These are phyloP conservation scores for Prosopis cineraria DNA, from an alignment of 306 rosid species.

Conservation along the genomic window DNA sequence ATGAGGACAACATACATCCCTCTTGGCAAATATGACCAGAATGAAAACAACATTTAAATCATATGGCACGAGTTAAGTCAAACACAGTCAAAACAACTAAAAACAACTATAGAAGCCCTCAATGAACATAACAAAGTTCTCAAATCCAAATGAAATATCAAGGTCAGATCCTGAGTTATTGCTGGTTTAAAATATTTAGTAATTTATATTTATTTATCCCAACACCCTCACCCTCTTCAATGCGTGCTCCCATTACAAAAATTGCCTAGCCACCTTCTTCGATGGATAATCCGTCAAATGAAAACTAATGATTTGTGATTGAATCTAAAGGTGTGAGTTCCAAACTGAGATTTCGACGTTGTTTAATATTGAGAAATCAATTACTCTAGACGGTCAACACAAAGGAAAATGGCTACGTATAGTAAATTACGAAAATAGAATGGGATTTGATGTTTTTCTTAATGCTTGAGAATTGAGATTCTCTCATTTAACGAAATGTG, in stretches of 20 bases:
- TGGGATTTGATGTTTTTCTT: background rate
- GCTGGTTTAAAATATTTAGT: background rate
- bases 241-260: background rate
- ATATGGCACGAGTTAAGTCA: background rate
- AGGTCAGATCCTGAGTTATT: background rate
- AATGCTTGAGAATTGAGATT: background rate
- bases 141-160: background rate
- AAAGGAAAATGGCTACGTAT: background rate
- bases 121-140: background rate
- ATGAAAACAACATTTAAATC: background rate
- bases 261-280: background rate
- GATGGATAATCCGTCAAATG: background rate
- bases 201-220: background rate
- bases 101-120: background rate
- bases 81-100: background rate
- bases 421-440: background rate
- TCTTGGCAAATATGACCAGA: background rate
- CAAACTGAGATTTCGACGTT: background rate
- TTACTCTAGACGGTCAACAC: conserved; percentile 2
- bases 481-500: background rate
- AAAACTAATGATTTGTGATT: conserved; percentile 7
- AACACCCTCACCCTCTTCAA: background rate
- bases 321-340: conserved; percentile 9
- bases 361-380: background rate
- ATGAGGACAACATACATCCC: background rate